Evolutionary conservation across 805 yeast genomes (phyloP), one percentile per base, ranked within the genome.

Genomic region (Yarrowia sp.): DNA sequence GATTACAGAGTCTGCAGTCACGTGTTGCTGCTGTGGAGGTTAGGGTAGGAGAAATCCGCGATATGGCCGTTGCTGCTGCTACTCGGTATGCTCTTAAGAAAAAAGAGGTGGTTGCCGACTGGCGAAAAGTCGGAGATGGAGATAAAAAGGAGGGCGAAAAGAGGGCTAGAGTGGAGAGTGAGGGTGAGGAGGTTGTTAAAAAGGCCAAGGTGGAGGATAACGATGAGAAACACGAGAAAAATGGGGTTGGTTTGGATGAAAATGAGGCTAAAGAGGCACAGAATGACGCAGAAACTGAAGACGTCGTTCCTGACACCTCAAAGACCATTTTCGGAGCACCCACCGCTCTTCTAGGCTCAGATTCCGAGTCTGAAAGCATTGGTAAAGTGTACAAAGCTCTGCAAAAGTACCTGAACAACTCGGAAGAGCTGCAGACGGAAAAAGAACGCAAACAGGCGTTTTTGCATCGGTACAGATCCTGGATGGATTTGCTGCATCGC

Each of bases 401-500:
- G 33, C 63, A 57, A 42, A 42, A 33, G 50, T 57, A 42, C 14
- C 39, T 57, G 47, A 57, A 5, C 38, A 38, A 38, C 11, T 47
- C 60, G 3, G 58, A 55, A 22, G 42, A 44, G 36, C 42, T 41
- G 1, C 38, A 41, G 39, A 22, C 44, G 10, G 65, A 55, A 41
- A 64, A n/a, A 74, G 73, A 60, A 13, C 70, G 43, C 2, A 58
- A 58, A 6, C 41, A 39, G 51, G 8, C 76, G 81, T 61, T 70
- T 82, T 10, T 58, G 18, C 51, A 43, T n/a, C n/a, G 64, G 33
- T 58, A 58, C 51, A 75, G 89, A 67, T 71, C 77, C 13, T 81
- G 86, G 84, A 69, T 81, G 36, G 88, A 90, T 60, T 71, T 85
- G 10, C 75, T 90, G 14, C 98, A 95, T 73, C 86, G 92, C 61